Evolutionary conservation across 2,329 filamentous ascomycete genomes (phyloP).

Genomic region (Stagonosporopsis cucurbitacearum): DNA sequence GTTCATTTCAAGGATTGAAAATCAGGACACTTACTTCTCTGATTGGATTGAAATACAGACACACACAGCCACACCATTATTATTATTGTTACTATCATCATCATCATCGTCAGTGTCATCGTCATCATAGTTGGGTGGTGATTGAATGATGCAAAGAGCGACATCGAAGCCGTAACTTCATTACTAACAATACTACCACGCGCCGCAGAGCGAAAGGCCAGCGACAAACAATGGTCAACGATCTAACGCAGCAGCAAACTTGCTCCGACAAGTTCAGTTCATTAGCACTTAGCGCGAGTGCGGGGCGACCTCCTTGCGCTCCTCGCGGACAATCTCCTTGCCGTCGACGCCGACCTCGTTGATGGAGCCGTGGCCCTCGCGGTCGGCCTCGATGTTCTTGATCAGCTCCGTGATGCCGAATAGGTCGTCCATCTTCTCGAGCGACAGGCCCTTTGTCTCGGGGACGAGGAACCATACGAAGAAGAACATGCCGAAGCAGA

Average conservation of each 20-base stretch:
- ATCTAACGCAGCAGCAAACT: not conserved
- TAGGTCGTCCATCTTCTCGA: constrained; percentile 71
- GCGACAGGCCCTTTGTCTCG: constrained; percentile 70
- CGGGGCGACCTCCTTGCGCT: constrained; percentile 35
- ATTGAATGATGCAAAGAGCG: constrained; percentile 12
- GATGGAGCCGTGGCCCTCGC: constrained; percentile 30
- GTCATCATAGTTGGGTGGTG: not conserved
- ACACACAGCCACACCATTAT: too few relatives aligned
- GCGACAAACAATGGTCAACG: not conserved
- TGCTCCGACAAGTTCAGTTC: too few relatives aligned
- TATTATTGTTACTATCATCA: too few relatives aligned
- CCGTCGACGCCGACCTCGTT: constrained; percentile 40
- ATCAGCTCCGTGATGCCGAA: constrained; percentile 65
- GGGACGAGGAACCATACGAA: constrained; percentile 74
- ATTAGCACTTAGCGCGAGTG: not conserved
- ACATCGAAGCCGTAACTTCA: constrained; percentile 27
- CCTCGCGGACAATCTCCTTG: constrained; percentile 35
- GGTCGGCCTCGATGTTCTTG: constrained; percentile 43
- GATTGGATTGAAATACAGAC: too few relatives aligned
- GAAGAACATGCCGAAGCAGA: constrained; percentile 69
- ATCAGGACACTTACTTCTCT: too few relatives aligned
- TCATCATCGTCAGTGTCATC: too few relatives aligned
- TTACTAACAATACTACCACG: constrained; percentile 7
- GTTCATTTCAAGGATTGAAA: too few relatives aligned
- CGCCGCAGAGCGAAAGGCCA: not conserved